phyloP scores from a whole-genome alignment of 306 rosid genomes.

The Pyrus communis region DNA sequence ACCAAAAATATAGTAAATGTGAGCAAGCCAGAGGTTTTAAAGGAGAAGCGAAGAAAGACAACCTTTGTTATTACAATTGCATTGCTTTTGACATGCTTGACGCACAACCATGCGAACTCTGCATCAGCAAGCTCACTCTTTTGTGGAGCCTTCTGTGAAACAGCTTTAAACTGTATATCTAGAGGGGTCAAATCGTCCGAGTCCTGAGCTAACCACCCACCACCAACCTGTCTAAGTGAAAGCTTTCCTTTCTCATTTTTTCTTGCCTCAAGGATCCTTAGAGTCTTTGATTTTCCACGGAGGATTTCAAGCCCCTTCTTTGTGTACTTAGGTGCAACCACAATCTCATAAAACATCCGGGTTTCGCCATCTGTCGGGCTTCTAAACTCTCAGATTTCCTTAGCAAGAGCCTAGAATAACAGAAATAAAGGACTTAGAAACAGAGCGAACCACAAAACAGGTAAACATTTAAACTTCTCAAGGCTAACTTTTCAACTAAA shows the following conservation, averaged over 20 bases:
- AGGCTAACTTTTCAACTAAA: not conserved
- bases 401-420: constrained; percentile 60
- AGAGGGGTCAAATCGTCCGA: constrained; percentile 69
- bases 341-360: constrained; percentile 95
- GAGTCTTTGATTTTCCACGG: constrained; percentile 70
- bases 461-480: not conserved
- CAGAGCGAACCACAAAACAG: not conserved
- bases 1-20: not conserved
- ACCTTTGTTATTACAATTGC: constrained; percentile 93
- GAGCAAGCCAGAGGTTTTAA: not conserved
- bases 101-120: constrained; percentile 85
- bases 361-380: constrained; percentile 92
- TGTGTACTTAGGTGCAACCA: constrained; percentile 86
- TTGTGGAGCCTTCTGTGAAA: constrained; percentile 54
- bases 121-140: constrained; percentile 62
- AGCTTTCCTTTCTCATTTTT: constrained; percentile 74
- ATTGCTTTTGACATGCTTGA: constrained; percentile 93
- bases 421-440: not conserved
- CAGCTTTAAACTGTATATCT: constrained; percentile 54
- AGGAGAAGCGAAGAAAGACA: not conserved
- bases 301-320: constrained; percentile 85
- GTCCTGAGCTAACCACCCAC: constrained; percentile 95
- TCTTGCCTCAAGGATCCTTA: constrained; percentile 76
- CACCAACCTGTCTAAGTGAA: constrained; percentile 91
- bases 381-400: constrained; percentile 81